phyloP scores from a whole-genome alignment of 805 yeast species.

The Vanderwaltozyma polyspora region DNA sequence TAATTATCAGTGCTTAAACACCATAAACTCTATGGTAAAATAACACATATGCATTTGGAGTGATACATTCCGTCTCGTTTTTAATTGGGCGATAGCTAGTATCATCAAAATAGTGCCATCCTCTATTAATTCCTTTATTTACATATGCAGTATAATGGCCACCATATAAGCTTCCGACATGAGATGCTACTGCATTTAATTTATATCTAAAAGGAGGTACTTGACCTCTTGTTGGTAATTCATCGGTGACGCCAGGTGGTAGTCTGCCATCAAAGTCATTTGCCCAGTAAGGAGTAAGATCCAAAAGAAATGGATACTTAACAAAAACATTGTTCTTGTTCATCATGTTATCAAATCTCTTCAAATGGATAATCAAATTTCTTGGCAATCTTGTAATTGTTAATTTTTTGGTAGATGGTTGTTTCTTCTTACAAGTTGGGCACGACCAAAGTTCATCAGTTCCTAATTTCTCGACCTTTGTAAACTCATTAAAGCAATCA shows the following conservation, averaged over 20 bases:
- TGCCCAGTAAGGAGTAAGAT: slow-evolving; percentile 61
- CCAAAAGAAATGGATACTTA: slow-evolving; percentile 55
- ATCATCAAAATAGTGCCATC: slow-evolving; percentile 83
- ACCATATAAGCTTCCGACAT: slow-evolving; percentile 67
- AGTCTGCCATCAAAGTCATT: slow-evolving; percentile 24
- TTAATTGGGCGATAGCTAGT: slow-evolving; percentile 48
- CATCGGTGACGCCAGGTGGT: slow-evolving; percentile 24
- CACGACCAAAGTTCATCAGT: slow-evolving; percentile 82
- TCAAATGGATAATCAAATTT: slow-evolving; percentile 69
- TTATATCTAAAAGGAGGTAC: slow-evolving; percentile 68
- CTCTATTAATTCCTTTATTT: slow-evolving; percentile 43
- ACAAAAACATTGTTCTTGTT: slow-evolving; percentile 54
- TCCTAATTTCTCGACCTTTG: slow-evolving; percentile 62
- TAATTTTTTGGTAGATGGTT: slow-evolving; percentile 57
- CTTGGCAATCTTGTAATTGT: slow-evolving; percentile 71
- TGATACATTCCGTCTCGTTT: slow-evolving; percentile 43
- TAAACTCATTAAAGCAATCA: slow-evolving; percentile 70
- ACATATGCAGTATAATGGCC: slow-evolving; percentile 88
- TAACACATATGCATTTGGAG: slow-evolving; percentile 70
- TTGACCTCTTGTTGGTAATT: slow-evolving; percentile 63
- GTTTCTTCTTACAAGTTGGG: slow-evolving; percentile 56
- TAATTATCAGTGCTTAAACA: slow-evolving; percentile 2
- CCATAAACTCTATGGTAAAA: slow-evolving; percentile 46
- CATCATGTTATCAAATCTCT: slow-evolving; percentile 51
- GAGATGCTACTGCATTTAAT: slow-evolving; percentile 73